These are phyloP conservation scores for Cordyceps fumosorosea DNA, from an alignment of 2,329 filamentous ascomycete species.

Conservation along the genomic window DNA sequence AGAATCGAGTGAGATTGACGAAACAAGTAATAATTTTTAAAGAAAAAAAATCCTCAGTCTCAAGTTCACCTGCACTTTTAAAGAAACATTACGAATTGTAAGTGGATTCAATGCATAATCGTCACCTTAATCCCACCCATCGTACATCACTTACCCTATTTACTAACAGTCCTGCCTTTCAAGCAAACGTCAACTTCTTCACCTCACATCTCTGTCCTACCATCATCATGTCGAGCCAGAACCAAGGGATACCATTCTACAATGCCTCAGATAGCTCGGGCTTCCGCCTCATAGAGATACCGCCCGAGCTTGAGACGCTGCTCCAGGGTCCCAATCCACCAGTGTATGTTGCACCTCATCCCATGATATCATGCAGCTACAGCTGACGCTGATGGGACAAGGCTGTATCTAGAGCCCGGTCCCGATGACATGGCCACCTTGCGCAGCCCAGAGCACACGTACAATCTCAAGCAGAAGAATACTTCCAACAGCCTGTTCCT, in stretches of 20 bases:
- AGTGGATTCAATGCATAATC: background rate
- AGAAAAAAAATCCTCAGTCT: no score
- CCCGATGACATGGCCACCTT: conserved; percentile 42
- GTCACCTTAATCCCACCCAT: background rate
- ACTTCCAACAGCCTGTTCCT: conserved; percentile 61
- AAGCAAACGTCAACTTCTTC: background rate
- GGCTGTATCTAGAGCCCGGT: conserved; percentile 43
- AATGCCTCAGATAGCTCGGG: conserved; percentile 42
- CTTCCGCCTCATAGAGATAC: conserved; percentile 58
- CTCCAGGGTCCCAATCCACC: conserved; percentile 49
- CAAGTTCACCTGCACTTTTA: no score
- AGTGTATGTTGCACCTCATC: conserved; percentile 33
- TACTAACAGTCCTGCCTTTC: background rate
- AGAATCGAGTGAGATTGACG: background rate
- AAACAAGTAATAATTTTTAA: background rate
- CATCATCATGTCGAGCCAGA: conserved; percentile 39
- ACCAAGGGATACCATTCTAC: conserved; percentile 42
- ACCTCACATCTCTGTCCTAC: background rate
- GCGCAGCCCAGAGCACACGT: conserved; percentile 44
- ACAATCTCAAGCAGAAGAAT: conserved; percentile 58
- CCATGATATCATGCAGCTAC: background rate
- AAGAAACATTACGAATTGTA: background rate
- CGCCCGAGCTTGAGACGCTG: conserved; percentile 48
- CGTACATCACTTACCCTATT: background rate
- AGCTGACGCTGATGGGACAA: conserved; percentile 25